Evolutionary conservation across 129 eudicot genomes (phyloP), one percentile per base, ranked within the genome.

Genomic region (Flaveria ramosissima): DNA sequence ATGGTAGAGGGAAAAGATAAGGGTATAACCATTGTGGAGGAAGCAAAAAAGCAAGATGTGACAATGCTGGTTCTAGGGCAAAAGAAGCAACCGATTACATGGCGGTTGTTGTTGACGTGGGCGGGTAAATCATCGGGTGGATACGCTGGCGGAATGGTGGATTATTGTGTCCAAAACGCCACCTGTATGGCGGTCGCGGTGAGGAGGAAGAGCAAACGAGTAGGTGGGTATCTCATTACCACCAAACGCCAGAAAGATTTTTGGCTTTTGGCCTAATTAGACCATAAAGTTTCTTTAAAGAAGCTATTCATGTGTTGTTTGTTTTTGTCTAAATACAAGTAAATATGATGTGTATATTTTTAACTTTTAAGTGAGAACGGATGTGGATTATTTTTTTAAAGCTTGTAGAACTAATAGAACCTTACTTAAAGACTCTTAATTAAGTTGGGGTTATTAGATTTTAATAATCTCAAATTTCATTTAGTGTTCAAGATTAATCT

Each of bases 171-270:
- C 27, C 91, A 93, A 41, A 90, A 88, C 47, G 96, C 98, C 1
- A 83, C 69, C 14, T 93, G 98, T 80, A 88, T 93, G 98, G 92
- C 98, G 11, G 82, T 93, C 66, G 98, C 92, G 0, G 98, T 93
- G 15, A 81, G 98, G 75, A 87, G 89, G 77, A 90, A 90, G 78
- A 93, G 89, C 86, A 92, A 82, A 73, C 86, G 86, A 65, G 76
- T 72, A 57, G 97, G 97, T 50, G 98, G 98, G 16, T 93, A 90
- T 84, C 79, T 93, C 72, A 93, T 93, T 73, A 93, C 97, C 43
- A 93, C 98, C n/a, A 90, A 90, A 62, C 85, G 95, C 26, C 98
- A 93, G 41, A 93, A 90, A 71, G 90, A 93, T 79, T 93, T 93
- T 65, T 93, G 98, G 98, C 95, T 93, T 48, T 85, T 93, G 85